Conservation (phyloP, 768 basidiomycete species). For the Tulasnella calospora region DNA sequence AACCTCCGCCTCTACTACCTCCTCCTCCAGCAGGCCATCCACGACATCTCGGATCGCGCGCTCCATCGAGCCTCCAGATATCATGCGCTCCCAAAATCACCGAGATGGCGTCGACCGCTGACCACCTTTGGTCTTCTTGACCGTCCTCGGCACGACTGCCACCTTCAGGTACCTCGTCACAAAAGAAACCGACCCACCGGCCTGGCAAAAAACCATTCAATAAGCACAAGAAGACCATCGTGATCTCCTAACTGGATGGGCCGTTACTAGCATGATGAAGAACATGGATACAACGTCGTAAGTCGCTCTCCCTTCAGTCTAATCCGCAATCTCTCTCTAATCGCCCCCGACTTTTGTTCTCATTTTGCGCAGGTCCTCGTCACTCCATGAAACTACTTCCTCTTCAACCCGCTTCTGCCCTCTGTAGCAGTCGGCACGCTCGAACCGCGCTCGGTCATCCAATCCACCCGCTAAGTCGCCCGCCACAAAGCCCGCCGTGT, state of each 20-base stretch:
- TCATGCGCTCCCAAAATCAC: conserved; percentile 21
- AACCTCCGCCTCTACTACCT: not conserved
- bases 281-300: conserved; percentile 91
- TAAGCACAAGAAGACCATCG: conserved; percentile 83
- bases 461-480: too few relatives aligned
- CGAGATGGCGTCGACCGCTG: conserved; percentile 43
- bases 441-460: too few relatives aligned
- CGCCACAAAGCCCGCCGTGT: too few relatives aligned
- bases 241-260: conserved; percentile 97
- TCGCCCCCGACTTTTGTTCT: too few relatives aligned
- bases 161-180: conserved; percentile 71
- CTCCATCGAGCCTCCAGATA: conserved; percentile 4
- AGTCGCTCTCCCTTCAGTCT: conserved; percentile 34
- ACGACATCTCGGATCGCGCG: not conserved
- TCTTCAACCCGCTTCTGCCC: too few relatives aligned
- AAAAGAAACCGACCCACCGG: conserved; percentile 73
- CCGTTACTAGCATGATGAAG: conserved; percentile 85
- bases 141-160: conserved; percentile 54
- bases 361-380: too few relatives aligned
- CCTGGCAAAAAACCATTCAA: conserved; percentile 77
- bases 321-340: too few relatives aligned
- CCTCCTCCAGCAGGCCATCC: not conserved
- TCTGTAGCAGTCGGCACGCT: too few relatives aligned
- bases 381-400: too few relatives aligned
- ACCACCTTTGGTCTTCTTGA: conserved; percentile 64